These are phyloP conservation scores for Sarocladiaceae sp. DNA, from an alignment of 2,329 filamentous ascomycete genomes.

Conservation along the genomic window DNA sequence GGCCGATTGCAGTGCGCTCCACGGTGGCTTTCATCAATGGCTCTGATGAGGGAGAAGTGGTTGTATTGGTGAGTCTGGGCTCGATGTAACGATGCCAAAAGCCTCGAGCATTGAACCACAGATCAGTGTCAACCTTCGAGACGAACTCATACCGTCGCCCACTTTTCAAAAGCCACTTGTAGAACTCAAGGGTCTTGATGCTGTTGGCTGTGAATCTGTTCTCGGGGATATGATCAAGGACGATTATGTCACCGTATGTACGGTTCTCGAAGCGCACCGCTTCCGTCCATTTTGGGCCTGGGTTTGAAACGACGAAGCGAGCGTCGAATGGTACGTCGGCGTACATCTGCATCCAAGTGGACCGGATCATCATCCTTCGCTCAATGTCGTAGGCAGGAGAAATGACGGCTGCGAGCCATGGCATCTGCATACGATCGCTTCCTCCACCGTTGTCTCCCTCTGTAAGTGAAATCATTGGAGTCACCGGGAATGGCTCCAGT, in stretches of 20 bases:
- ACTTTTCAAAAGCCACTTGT: conserved; percentile 22
- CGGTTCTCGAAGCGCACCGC: conserved; percentile 24
- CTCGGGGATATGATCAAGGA: conserved; percentile 27
- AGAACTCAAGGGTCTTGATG: conserved; percentile 28
- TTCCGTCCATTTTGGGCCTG: conserved; percentile 20
- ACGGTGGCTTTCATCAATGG: conserved; percentile 13
- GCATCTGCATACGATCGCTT: conserved; percentile 9
- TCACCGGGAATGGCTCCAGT: background rate
- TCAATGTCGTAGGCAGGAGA: conserved; percentile 22
- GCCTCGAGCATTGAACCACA: conserved; percentile 25
- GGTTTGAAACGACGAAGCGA: conserved; percentile 28
- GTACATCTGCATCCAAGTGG: conserved; percentile 27
- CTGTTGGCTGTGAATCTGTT: conserved; percentile 27
- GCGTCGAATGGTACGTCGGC: conserved; percentile 23
- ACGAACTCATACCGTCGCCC: conserved; percentile 23
- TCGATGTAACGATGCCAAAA: conserved; percentile 26
- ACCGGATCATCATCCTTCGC: conserved; percentile 25
- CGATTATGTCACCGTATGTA: conserved; percentile 29
- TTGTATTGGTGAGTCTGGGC: conserved; percentile 18
- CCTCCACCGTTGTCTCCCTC: background rate
- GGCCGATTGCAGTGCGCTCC: conserved; percentile 22
- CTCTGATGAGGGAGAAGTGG: background rate
- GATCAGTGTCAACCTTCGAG: conserved; percentile 28
- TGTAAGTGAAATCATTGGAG: background rate
- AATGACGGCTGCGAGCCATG: conserved; percentile 26